Base-by-base conservation (phyloP, 2,329 filamentous ascomycete genomes). In the Colletotrichum eremochloae region DNA sequence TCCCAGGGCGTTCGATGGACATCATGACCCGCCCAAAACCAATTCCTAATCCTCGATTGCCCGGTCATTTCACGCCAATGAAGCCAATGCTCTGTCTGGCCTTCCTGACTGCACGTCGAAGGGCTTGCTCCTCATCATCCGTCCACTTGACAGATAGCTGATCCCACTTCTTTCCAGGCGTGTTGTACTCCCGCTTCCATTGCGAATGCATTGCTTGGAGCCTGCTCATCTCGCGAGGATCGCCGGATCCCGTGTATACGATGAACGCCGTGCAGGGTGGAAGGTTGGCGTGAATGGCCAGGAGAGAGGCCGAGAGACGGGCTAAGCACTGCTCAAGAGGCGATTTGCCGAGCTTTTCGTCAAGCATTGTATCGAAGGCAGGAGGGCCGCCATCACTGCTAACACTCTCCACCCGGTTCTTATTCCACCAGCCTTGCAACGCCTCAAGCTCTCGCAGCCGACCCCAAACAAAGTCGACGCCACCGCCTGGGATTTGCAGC, bases 61-160 rank as follows among this genome's bases (percentile, higher is more conserved):
- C 48, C 48, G n/a, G 31, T n/a, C 44, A 92, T 80, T 92, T 93
- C 15, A 93, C 89, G 1, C 84, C 85, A 63, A 93, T 82, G 77
- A 93, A 92, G 0, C 88, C 91, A 62, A 93, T 84, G 2, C 91
- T 91, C 46, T 89, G 85, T 60, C 91, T 85, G 11, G 91, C 91
- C 58, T 82, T 82, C 64, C 83, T 83, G 24, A 88, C 87, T 0
- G 90, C 90, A 77, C 82, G 85, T 77, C 84, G 87, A 75, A 93
- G 82, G 48, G 86, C 88, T 82, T 92, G 89, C 57, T 91, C 89
- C 80, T 93, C 91, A 0, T 80, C 82, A 76, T 92, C 91, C 12
- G 90, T 92, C 91, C 91, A 93, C 80, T 89, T 86, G 69, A 93
- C 89, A 76, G 85, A 89, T 46, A 93, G 82, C 74, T 91, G 81